Percentiles rank a stretch among this genome's conserved stretches.
These are phyloP conservation scores for Coniochaeta sp. DNA, from an alignment of 2,329 filamentous ascomycete genomes.

Conservation along the genomic window DNA sequence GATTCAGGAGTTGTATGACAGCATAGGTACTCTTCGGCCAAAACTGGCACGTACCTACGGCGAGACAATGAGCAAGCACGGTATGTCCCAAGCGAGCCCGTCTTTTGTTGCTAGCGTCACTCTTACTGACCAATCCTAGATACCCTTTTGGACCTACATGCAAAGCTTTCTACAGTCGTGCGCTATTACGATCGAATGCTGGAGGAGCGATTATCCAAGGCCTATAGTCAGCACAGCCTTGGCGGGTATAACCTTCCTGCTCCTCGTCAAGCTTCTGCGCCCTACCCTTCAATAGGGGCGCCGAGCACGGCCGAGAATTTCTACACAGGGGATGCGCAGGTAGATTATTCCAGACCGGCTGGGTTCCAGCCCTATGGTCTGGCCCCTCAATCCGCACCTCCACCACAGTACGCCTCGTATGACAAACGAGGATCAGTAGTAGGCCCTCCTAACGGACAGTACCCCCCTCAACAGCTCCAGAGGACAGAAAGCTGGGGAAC, in stretches of 20 bases:
- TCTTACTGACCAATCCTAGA: slow-evolving; percentile 47
- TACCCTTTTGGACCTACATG: slow-evolving; percentile 85
- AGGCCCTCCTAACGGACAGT: slow-evolving; percentile 32
- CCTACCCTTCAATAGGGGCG: slow-evolving; percentile 64
- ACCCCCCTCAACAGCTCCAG: slow-evolving; percentile 36
- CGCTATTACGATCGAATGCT: slow-evolving; percentile 98
- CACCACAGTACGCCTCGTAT: slow-evolving; percentile 36
- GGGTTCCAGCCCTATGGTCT: slow-evolving; percentile 47
- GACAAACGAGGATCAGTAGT: slow-evolving; percentile 31
- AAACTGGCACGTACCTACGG: slow-evolving; percentile 94
- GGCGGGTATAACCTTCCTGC: slow-evolving; percentile 54
- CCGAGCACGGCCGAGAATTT: slow-evolving; percentile 65
- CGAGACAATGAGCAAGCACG: slow-evolving; percentile 99
- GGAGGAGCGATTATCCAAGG: slow-evolving; percentile 87
- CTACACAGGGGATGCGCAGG: slow-evolving; percentile 60
- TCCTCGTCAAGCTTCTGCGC: slow-evolving; percentile 43
- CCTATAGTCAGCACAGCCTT: slow-evolving; percentile 75
- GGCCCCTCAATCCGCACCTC: slow-evolving; percentile 33
- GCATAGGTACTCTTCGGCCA: slow-evolving; percentile 85
- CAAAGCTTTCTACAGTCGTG: slow-evolving; percentile 91
- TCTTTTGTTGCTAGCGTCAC: not conserved
- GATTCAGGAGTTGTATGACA: slow-evolving; percentile 96
- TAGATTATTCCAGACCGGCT: slow-evolving; percentile 36
- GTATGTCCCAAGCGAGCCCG: slow-evolving; percentile 41
- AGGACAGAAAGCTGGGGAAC: slow-evolving; percentile 44